These are phyloP conservation scores for Coccomyxa sp. DNA, from an alignment of 139 green algal genomes.

Conservation along the genomic window DNA sequence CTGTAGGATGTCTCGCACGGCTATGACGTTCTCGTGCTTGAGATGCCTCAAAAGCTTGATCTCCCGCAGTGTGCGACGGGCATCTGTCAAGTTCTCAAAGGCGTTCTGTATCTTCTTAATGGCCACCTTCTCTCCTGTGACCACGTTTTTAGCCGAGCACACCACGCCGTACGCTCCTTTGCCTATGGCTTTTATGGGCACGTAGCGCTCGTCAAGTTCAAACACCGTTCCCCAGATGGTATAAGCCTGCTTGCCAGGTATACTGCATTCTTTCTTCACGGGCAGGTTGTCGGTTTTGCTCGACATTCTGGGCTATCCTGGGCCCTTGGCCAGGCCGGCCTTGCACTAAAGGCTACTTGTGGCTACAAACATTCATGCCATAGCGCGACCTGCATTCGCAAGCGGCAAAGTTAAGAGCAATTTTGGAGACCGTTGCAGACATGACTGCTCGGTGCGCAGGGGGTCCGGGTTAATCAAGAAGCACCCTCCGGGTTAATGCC, in stretches of 20 bases:
- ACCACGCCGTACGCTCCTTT: constrained; percentile 98
- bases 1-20: constrained; percentile 59
- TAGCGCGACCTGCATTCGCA: no score
- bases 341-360: no score
- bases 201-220: constrained; percentile 79
- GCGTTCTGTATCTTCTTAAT: constrained; percentile 98
- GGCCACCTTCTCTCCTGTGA: constrained; percentile 81
- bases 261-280: constrained; percentile 58
- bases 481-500: no score
- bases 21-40: constrained; percentile 87
- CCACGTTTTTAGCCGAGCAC: constrained; percentile 81
- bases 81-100: constrained; percentile 95
- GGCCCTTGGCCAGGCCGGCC: not conserved
- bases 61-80: constrained; percentile 87
- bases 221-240: constrained; percentile 86
- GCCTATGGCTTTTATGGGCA: constrained; percentile 83
- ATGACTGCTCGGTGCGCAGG: no score
- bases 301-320: not conserved
- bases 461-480: no score
- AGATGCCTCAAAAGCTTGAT: constrained; percentile 91
- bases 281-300: constrained; percentile 49
- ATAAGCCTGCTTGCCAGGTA: constrained; percentile 78
- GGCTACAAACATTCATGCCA: no score
- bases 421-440: no score
- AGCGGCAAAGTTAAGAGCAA: no score